Evolutionary conservation across 768 basidiomycete genomes (phyloP).

Genomic region (Sutorius australiensis): DNA sequence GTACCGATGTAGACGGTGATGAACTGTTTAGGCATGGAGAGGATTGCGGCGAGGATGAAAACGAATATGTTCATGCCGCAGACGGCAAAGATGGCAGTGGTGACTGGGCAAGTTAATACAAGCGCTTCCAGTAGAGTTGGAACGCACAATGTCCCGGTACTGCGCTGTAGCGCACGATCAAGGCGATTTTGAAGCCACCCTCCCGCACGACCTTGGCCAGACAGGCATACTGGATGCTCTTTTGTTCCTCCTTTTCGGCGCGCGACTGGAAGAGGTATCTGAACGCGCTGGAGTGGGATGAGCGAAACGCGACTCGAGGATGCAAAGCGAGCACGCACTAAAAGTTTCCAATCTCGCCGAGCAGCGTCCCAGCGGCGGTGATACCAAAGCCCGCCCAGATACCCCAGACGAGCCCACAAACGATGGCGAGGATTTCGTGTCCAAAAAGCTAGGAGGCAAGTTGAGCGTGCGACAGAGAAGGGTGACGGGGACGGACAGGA

Average conservation of each 20-base stretch:
- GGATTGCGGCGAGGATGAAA: conserved; percentile 74
- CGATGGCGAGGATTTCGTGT: conserved; percentile 84
- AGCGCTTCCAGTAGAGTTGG: not conserved
- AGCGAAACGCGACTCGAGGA: not conserved
- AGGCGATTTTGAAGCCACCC: conserved; percentile 82
- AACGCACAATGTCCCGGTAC: conserved; percentile 82
- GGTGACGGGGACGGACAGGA: conserved; percentile 44
- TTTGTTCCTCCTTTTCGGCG: conserved; percentile 69
- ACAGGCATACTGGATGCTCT: conserved; percentile 56
- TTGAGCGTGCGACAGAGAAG: conserved; percentile 3
- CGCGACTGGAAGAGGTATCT: conserved; percentile 72
- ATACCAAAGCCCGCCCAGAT: conserved; percentile 85
- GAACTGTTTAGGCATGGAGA: conserved; percentile 88
- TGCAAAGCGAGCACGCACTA: conserved; percentile 50
- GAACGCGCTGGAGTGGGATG: conserved; percentile 57
- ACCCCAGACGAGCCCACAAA: conserved; percentile 91
- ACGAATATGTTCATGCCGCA: conserved; percentile 82
- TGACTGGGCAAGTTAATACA: conserved; percentile 47
- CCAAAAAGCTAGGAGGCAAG: conserved; percentile 63
- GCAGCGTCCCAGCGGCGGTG: conserved; percentile 74
- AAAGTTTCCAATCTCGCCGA: conserved; percentile 87
- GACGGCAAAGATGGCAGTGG: conserved; percentile 83
- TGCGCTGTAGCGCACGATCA: conserved; percentile 73
- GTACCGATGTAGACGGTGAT: conserved; percentile 90
- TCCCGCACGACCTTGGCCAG: conserved; percentile 70